Conservation (phyloP, 2,329 filamentous ascomycete genomes). For the Aspergillus sp. region DNA sequence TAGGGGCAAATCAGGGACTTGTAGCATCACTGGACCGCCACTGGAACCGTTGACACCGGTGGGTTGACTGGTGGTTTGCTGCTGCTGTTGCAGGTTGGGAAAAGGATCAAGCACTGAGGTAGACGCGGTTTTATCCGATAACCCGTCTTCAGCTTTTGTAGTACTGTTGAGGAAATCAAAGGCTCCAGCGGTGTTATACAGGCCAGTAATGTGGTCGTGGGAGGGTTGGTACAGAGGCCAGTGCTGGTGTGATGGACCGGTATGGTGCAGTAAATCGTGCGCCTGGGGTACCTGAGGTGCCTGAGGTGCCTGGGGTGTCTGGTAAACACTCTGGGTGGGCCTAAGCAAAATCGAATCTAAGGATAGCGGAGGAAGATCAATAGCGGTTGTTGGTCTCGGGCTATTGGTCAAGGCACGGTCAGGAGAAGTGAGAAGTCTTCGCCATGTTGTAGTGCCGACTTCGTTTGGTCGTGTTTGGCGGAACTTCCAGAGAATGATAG, state of each 20-base stretch:
- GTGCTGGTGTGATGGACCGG: constrained; percentile 30
- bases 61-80: constrained; percentile 27
- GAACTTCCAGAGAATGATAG: constrained; percentile 49
- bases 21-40: constrained; percentile 33
- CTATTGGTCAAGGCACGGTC: constrained; percentile 39
- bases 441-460: constrained; percentile 47
- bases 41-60: constrained; percentile 28
- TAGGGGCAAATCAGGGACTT: constrained; percentile 36
- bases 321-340: constrained; percentile 33
- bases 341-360: constrained; percentile 36
- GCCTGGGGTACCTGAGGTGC: constrained; percentile 28
- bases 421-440: constrained; percentile 39
- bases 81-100: constrained; percentile 29
- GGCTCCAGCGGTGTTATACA: constrained; percentile 32
- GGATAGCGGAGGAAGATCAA: constrained; percentile 38
- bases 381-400: constrained; percentile 30
- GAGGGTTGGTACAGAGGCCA: constrained; percentile 38
- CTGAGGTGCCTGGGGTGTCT: constrained; percentile 20
- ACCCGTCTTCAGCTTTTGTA: constrained; percentile 33
- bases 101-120: constrained; percentile 38
- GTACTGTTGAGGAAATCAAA: constrained; percentile 38
- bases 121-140: constrained; percentile 35
- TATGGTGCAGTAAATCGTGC: constrained; percentile 32
- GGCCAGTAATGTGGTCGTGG: constrained; percentile 34
- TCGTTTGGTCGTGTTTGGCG: constrained; percentile 41